Base-by-base conservation (phyloP, 352 stramenopile genomes). In the Sclerospora graminicola region DNA sequence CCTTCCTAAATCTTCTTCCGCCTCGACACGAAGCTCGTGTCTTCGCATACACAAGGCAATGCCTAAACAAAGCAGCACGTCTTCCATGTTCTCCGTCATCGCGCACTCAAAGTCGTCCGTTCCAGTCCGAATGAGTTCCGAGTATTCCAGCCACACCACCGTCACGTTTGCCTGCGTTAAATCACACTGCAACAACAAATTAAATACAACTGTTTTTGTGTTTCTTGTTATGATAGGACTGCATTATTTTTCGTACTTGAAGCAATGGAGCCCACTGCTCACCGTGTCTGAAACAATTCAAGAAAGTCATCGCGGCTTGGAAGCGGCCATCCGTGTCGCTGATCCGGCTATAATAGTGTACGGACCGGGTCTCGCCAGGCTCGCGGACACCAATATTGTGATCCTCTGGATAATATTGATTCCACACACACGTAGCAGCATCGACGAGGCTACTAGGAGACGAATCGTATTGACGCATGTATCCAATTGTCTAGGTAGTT, bases 351-450 rank as follows among this genome's bases (percentile, higher is more conserved):
- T 74, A 78, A 37, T 76, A 77, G 30, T 63, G 56, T 19, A 48
- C 38, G 1, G 60, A 57, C 27, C 66, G 63, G 36, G 66, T 67
- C 45, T 79, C 69, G 8, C 57, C 66, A 0, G 69, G 63, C 21
- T 53, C 51, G 1, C 50, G 50, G 13, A 63, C 35, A 11, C 69
- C 66, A 26, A 82, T 64, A 48, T 68, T 54, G 41, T 84, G 70
- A 49, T 88, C 73, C 16, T 78, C 54, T 1, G 73, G 70, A 48
- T 85, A 88, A 49, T 85, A 88, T 54, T 83, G 76, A 34, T 55
- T 82, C 76, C 76, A 88, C 26, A 88, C 76, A 46, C 68, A 66
- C 29, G 67, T 88, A 5, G 76, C 72, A 13, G 76, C 69, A 8
- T 62, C 45, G 36, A 70, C 48, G 14, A 63, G 45, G 19, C 47